Base-by-base conservation (phyloP, 2,329 filamentous ascomycete species). In the Grosmannia clavigera region DNA sequence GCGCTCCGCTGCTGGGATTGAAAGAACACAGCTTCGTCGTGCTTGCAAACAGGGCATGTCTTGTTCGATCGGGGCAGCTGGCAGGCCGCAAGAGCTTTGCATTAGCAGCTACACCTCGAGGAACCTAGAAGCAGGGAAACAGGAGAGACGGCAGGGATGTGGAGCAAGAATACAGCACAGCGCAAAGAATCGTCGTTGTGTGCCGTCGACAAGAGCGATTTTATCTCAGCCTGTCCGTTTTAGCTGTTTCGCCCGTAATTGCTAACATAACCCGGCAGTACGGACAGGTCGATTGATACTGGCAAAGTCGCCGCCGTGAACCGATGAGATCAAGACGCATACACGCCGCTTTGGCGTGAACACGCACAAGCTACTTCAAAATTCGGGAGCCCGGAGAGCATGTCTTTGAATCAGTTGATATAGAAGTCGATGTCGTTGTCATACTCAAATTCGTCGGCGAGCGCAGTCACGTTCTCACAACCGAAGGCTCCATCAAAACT, bases 1-100 rank as follows among this genome's bases (percentile, higher is more conserved):
- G 90, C 90, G 67, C 88, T 96, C 74, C 94, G 88, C 78, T 97
- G 92, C 72, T 99, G 94, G 63, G 92, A 96, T 77, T 99, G 94
- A 79, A 99, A 99, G 77, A 96, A 99, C 62, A 99, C 95, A 54
- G 92, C 91, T 75, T 97, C 92, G 67, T 85, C 84, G 73, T 94
- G 88, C 66, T 82, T 81, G 79, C 95, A 99, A 67, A 79, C 81
- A 58, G 91, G 90, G 76, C 94, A 99, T 62, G 81, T 81, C 75
- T 88, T 90, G 72, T 90, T 89, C 68, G 90, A 86, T 69, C 92
- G 87, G 65, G 94, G 94, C 73, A 97, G 88, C 92, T 96, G 83
- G 79, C 66, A 68, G 64, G 69, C 69, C 66, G 66, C 72, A 66
- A 65, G 65, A 46, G 9, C 11, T 25, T 10, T 38, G n/a, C 66